Evolutionary conservation across 2,329 filamentous ascomycete genomes (phyloP).

Genomic region (Basipetospora chlamydospora): DNA sequence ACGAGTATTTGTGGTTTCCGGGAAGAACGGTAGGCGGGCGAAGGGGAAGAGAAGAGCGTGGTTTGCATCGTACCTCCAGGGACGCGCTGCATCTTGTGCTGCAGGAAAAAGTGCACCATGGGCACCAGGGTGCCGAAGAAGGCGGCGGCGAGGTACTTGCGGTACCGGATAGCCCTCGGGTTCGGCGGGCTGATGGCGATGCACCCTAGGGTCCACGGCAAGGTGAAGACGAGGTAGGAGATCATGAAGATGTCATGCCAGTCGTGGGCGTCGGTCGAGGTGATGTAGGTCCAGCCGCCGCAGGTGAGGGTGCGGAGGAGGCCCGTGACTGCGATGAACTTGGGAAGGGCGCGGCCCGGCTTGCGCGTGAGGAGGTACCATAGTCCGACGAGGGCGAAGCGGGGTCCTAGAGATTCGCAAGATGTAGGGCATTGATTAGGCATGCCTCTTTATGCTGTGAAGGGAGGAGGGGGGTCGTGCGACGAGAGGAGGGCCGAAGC

Average conservation of each 20-base stretch:
- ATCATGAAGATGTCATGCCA: conserved; percentile 99
- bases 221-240: conserved; percentile 82
- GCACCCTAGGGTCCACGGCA: conserved; percentile 91
- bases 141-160: conserved; percentile 65
- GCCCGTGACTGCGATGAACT: conserved; percentile 66
- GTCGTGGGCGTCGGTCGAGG: conserved; percentile 93
- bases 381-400: conserved; percentile 77
- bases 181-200: conserved; percentile 79
- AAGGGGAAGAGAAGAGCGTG: conserved; percentile 4
- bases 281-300: conserved; percentile 96
- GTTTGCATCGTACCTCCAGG: conserved; percentile 57
- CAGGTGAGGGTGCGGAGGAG: conserved; percentile 84
- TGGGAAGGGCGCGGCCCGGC: conserved; percentile 61
- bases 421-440: neutral
- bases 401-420: conserved; percentile 45
- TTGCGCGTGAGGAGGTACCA: conserved; percentile 83
- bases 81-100: conserved; percentile 92
- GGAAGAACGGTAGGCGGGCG: neutral
- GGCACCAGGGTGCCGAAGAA: conserved; percentile 90
- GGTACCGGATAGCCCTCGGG: conserved; percentile 66
- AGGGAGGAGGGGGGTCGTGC: neutral
- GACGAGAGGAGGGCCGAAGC: neutral
- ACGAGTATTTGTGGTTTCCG: too few relatives aligned
- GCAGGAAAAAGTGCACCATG: conserved; percentile 92
- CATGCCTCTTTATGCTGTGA: too few relatives aligned